Base-by-base conservation (phyloP, 2,329 filamentous ascomycete species). In the Ophiocordyceps camponoti-leonardi region DNA sequence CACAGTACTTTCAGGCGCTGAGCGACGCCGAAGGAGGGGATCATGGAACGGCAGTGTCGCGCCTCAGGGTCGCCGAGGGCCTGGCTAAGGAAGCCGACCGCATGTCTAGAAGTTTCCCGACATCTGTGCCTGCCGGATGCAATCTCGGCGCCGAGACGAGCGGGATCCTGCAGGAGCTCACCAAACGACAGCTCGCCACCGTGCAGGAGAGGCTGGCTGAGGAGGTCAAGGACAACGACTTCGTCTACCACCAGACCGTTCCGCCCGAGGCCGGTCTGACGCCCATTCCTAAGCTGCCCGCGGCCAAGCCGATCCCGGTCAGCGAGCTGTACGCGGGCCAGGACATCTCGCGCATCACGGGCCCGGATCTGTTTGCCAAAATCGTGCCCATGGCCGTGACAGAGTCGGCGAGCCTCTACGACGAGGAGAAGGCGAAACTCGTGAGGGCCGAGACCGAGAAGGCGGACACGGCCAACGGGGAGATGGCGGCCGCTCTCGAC, bases 341-440 rank as follows among this genome's bases (percentile, higher is more conserved):
- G 63, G 92, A 98, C 59, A 95, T 98, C 40, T 86, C 94, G 60
- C 77, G 87, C 23, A 96, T 98, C 50, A 96, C 94, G 35, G 93
- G 93, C 0, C 90, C 92, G 0, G 92, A 98, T 58, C 82, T 98
- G 44, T 98, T 98, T 63, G 81, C 92, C 53, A 94, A 94, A 61
- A 94, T 98, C 49, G 86, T 96, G 2, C 92, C 92, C 0, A 83
- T 96, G 67, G 84, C 87, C 3, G 90, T 98, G 1, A 98, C 92
- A 0, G 90, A 98, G 62, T 93, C 86, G 22, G 92, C 92, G 13
- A 96, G 92, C 66, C 67, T 96, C 54, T 98, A 98, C 60, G 92
- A 96, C 51, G 92, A 98, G 63, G 92, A 98, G 61, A 98, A 98
- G 65, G 92, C 92, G 13, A 96, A 98, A 61, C 67, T 98, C 47